A percentile compares a stretch with the other conserved stretches of the same genome.
These are phyloP conservation scores for Rhipidocladum racemiflorum DNA, from an alignment of 176 grass and related monocot species.

Conservation along the genomic window DNA sequence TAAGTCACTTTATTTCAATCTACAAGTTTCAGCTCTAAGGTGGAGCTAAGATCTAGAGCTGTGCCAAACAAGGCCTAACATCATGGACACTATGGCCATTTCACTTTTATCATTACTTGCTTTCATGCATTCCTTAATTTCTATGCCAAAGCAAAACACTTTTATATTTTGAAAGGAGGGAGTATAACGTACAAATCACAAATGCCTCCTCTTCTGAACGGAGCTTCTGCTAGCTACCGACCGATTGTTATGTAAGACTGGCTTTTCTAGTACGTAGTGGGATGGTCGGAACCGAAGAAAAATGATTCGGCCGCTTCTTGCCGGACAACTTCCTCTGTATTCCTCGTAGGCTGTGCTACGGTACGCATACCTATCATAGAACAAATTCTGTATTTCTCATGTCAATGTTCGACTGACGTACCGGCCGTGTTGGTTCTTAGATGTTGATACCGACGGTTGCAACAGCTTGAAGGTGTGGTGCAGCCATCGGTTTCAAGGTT, in stretches of 20 bases:
- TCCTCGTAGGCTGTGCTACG: constrained; percentile 4
- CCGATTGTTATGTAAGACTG: background rate
- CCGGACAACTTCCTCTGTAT: background rate
- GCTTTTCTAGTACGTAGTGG: background rate
- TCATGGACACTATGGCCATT: too few relatives aligned
- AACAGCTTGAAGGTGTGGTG: constrained; percentile 23
- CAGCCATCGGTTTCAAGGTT: constrained; percentile 8
- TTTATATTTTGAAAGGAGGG: too few relatives aligned
- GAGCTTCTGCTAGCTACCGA: background rate
- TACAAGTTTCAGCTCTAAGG: too few relatives aligned
- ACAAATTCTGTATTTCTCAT: background rate
- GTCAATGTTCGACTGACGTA: background rate
- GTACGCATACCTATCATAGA: background rate
- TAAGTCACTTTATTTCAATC: too few relatives aligned
- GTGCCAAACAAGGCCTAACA: too few relatives aligned
- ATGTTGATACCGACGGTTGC: background rate
- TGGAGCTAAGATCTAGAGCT: too few relatives aligned
- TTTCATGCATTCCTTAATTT: too few relatives aligned
- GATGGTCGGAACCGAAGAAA: background rate
- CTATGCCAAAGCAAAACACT: too few relatives aligned
- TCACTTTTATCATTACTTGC: too few relatives aligned
- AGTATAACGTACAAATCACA: background rate
- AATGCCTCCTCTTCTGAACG: background rate
- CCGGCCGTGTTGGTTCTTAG: background rate
- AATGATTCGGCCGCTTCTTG: background rate